Base-by-base conservation (phyloP, 2,329 filamentous ascomycete genomes). In the Curvularia hawaiiensis region DNA sequence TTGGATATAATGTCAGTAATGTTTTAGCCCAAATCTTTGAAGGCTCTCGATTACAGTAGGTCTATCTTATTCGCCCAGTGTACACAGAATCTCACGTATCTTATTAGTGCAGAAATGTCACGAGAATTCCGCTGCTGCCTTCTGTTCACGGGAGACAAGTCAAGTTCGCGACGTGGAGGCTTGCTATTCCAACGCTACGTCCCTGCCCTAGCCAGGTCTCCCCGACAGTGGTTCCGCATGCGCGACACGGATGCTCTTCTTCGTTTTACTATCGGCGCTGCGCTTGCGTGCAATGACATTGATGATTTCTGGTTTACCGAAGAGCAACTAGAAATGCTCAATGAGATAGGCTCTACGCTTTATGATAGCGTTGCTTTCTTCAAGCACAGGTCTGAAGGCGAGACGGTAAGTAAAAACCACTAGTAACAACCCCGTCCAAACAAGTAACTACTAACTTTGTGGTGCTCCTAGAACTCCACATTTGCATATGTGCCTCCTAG, bases 321-420 rank as follows among this genome's bases (percentile, higher is more conserved):
- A n/a, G 43, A 44, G 11, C 31, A 58, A 20, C 44, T 38, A 11
- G 55, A 58, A 18, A 22, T 43, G 6, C 38, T 58, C 10, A 26
- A 65, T 30, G 69, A 75, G 58, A 57, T 76, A 12, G 66, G 65
- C 3, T 64, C 62, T 45, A 67, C 62, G 9, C 58, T 75, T 26
- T 75, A 75, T 58, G 73, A 76, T 43, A 66, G 71, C 20, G 63
- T 74, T 16, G 65, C 71, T 26, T 75, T 73, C 60, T 75, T 60
- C 63, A 75, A 75, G 66, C 73, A 76, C 53, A 67, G 70, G 5
- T 52, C 62, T 33, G 73, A 75, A 58, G 72, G 71, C 12, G 73
- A 75, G 58, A 75, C 71, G 5, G 48, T 50, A 22, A 50, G 48
- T 4, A 35, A 35, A 4, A 33, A 35, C 14, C 22, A 24, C 2